Percentiles rank a stretch among this genome's conserved stretches.
Evolutionary conservation across 495 filamentous ascomycete genomes (phyloP).

Genomic region (Tuber umbilicatum): DNA sequence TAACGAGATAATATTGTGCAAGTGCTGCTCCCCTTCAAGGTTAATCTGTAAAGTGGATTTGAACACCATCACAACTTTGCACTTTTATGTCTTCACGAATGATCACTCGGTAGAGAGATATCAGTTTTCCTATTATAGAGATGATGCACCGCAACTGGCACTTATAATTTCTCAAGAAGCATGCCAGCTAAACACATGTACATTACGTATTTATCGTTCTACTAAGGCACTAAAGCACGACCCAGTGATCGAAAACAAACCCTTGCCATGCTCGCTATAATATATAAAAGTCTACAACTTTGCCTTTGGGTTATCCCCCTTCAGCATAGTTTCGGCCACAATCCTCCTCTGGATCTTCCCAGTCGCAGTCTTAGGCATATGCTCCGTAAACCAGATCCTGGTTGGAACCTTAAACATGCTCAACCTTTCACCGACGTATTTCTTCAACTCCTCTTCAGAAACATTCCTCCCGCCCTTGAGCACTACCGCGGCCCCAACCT

Average conservation of each 20-base stretch:
- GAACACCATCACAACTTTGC: too few species aligned
- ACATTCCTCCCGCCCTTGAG: slow-evolving; percentile 55
- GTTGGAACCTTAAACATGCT: slow-evolving; percentile 83
- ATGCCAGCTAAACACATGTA: background rate
- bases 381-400: slow-evolving; percentile 69
- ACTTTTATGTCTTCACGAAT: too few species aligned
- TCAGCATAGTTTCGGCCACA: slow-evolving; percentile 72
- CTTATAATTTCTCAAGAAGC: background rate
- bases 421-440: slow-evolving; percentile 59
- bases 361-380: slow-evolving; percentile 86
- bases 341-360: slow-evolving; percentile 77
- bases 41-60: too few species aligned
- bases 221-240: background rate
- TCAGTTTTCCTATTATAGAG: too few species aligned
- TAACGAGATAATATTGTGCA: too few species aligned
- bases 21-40: too few species aligned
- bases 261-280: background rate
- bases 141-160: too few species aligned
- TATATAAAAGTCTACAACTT: slow-evolving; percentile 28
- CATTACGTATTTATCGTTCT: background rate
- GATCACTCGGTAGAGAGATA: too few species aligned
- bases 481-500: slow-evolving; percentile 70
- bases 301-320: slow-evolving; percentile 43
- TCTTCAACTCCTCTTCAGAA: slow-evolving; percentile 54
- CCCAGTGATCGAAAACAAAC: background rate